Percentiles rank a stretch among this genome's conserved stretches.
These are phyloP conservation scores for Phialocephala sp. DNA, from an alignment of 2,329 filamentous ascomycete genomes.

Conservation along the genomic window DNA sequence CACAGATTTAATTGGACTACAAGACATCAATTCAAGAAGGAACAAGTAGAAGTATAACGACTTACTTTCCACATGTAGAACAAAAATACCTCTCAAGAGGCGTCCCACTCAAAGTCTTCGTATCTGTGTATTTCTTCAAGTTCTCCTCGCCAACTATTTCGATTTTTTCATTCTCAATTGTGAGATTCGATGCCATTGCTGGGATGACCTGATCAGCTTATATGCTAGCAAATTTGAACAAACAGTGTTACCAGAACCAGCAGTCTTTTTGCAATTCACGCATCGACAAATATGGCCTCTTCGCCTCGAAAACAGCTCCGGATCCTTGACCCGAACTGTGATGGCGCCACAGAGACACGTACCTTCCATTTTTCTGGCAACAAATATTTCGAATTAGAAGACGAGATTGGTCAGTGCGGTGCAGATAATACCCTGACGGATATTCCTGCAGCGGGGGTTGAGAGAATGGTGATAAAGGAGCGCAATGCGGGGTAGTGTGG, in stretches of 20 bases:
- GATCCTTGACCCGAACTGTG: slow-evolving; percentile 54
- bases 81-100: slow-evolving; percentile 53
- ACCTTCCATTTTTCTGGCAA: slow-evolving; percentile 37
- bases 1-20: slow-evolving; percentile 54
- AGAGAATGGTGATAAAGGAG: background rate
- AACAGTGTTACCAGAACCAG: slow-evolving; percentile 42
- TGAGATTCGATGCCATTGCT: slow-evolving; percentile 38
- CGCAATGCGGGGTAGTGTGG: slow-evolving; percentile 12
- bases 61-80: slow-evolving; percentile 50
- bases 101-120: slow-evolving; percentile 52
- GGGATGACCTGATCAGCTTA: background rate
- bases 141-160: slow-evolving; percentile 46
- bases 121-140: slow-evolving; percentile 52
- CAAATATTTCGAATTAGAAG: background rate
- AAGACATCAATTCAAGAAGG: background rate
- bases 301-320: slow-evolving; percentile 51
- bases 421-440: background rate
- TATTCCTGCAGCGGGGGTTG: background rate
- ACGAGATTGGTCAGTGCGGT: slow-evolving; percentile 2
- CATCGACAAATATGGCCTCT: slow-evolving; percentile 57
- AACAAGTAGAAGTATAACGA: slow-evolving; percentile 17
- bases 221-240: background rate
- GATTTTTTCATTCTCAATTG: slow-evolving; percentile 48
- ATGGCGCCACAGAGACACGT: slow-evolving; percentile 54
- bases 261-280: slow-evolving; percentile 55